Evolutionary conservation across 1,284 basidiomycete species (phyloP).

Genomic region (Tylopilus sp.): DNA sequence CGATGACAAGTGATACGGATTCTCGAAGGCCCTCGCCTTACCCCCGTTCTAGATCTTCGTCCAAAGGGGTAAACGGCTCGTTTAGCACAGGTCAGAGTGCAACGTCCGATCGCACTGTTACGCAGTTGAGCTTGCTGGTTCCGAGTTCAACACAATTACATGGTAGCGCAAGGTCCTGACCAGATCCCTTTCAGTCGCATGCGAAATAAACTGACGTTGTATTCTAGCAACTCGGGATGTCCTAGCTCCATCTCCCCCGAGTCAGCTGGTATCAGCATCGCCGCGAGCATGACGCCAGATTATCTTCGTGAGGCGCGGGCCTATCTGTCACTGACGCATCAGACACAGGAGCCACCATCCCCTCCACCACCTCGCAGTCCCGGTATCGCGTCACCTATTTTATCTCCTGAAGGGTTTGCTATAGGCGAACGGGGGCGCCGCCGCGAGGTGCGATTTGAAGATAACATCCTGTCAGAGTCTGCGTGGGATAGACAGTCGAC

Average conservation of each 20-base stretch:
- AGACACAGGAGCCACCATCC: slow-evolving; percentile 12
- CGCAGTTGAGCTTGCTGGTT: slow-evolving; percentile 31
- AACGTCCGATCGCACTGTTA: slow-evolving; percentile 16
- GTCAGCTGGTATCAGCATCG: slow-evolving; percentile 32
- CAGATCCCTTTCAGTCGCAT: neutral
- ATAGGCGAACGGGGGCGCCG: slow-evolving; percentile 28
- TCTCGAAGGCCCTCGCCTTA: slow-evolving; percentile 17
- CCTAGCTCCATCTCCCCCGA: slow-evolving; percentile 35
- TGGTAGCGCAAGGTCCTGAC: slow-evolving; percentile 18
- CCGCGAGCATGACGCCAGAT: slow-evolving; percentile 33
- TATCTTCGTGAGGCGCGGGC: slow-evolving; percentile 33
- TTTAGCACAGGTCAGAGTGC: slow-evolving; percentile 7
- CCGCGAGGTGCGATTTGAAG: slow-evolving; percentile 35
- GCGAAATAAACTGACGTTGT: slow-evolving; percentile 8
- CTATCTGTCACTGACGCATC: slow-evolving; percentile 31
- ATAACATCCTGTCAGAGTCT: slow-evolving; percentile 31
- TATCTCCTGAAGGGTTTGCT: slow-evolving; percentile 31
- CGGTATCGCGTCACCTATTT: slow-evolving; percentile 26
- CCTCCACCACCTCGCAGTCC: slow-evolving; percentile 19
- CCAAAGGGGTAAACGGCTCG: slow-evolving; percentile 11
- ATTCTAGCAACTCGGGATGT: slow-evolving; percentile 23
- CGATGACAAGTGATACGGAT: slow-evolving; percentile 26
- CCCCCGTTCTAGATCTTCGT: slow-evolving; percentile 8
- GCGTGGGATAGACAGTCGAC: slow-evolving; percentile 33
- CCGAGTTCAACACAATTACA: slow-evolving; percentile 16